Evolutionary conservation across 2,329 filamentous ascomycete species (phyloP), one percentile per base, ranked within the genome.

Genomic region (Diplocarpon rosae): DNA sequence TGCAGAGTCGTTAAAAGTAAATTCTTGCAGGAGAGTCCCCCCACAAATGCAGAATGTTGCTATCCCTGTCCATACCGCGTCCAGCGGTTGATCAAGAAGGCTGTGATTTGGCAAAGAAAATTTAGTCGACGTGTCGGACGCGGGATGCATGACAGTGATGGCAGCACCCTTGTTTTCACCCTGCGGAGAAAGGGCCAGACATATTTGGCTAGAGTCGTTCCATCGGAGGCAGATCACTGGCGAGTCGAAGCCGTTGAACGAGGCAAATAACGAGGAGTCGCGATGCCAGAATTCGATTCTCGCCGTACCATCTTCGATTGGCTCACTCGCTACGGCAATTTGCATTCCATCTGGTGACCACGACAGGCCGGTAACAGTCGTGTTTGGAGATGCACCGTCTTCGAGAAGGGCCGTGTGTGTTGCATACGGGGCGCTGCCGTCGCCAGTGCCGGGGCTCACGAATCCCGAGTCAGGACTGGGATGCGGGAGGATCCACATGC

Each of bases 401-500:
- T 77, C 72, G 37, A 78, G 62, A 40, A 81, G 64, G 54, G 66
- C 71, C 39, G 67, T 64, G 42, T 56, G 49, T 20, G 54, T 51
- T 32, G 57, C 53, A 37, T 49, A 48, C 14, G 42, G 43, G 32
- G 66, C 50, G 63, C 62, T 49, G 55, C 49, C 49, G 45, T 53
- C 64, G 69, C 66, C 50, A 63, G 62, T 50, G 55, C 49, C 49
- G 46, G 54, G 64, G 69, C 66, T 43, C 59, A 60, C 60, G 35
- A 61, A 56, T 41, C 65, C 65, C 49, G 67, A 58, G 54, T 66
- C 65, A 56, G 69, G 64, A 60, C 67, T 43, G 28, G 45, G 68
- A 70, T 71, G 72, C 62, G 73, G 71, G 55, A 81, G 63, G 51
- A 73, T 79, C 77, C 78, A 81, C 66, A 81, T 70, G 53, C 77